Conservation (phyloP, 768 basidiomycete genomes). For the Kondoa malvinella region DNA sequence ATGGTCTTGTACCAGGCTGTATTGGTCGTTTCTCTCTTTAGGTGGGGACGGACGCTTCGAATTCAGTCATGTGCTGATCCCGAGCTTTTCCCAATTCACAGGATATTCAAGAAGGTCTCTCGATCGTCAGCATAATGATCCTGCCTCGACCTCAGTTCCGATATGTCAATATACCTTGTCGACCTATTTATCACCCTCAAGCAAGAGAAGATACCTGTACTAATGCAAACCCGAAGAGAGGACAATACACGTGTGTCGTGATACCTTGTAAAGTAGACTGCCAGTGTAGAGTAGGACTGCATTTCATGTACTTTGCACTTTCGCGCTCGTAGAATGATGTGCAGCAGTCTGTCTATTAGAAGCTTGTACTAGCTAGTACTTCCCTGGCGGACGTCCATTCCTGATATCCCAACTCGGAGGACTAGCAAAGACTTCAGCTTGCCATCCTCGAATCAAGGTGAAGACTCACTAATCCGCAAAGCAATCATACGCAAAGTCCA, state of each 20-base stretch:
- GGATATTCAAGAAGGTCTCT: constrained; percentile 5
- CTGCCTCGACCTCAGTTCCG: too few species aligned
- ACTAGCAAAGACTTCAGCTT: not conserved
- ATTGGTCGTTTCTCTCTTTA: constrained; percentile 44
- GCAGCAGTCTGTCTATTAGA: too few species aligned
- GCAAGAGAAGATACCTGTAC: too few species aligned
- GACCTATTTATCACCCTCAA: too few species aligned
- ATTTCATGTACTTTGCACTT: too few species aligned
- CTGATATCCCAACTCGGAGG: not conserved
- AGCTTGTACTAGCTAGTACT: too few species aligned
- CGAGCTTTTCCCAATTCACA: not conserved
- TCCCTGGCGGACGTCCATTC: constrained; percentile 2
- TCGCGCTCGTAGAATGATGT: too few species aligned
- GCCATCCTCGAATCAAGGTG: not conserved
- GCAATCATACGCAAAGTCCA: constrained; percentile 63
- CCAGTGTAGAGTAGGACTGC: too few species aligned
- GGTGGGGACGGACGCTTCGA: constrained; percentile 3
- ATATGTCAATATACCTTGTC: too few species aligned
- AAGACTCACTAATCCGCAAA: constrained; percentile 18
- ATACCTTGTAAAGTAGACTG: too few species aligned
- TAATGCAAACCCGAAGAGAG: too few species aligned
- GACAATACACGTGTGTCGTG: too few species aligned
- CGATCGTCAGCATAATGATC: not conserved
- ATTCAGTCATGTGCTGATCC: not conserved
- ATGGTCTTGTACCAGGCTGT: constrained; percentile 67